phyloP scores from a whole-genome alignment of 176 grass and related monocot species.

The Eleusine indica region DNA sequence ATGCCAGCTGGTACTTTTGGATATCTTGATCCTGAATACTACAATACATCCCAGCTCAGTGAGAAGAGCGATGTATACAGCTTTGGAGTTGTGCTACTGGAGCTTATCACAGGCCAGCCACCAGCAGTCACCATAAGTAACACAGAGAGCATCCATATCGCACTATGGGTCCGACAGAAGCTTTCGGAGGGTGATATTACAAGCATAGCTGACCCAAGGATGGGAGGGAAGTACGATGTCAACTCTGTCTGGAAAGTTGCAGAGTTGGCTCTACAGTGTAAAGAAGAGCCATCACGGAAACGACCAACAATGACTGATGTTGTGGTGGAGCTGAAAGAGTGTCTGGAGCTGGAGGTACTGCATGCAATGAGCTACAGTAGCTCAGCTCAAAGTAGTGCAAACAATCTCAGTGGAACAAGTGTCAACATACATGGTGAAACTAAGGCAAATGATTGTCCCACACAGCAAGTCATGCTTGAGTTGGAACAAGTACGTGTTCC shows the following conservation, averaged over 20 bases:
- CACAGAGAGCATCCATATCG: slow-evolving; percentile 44
- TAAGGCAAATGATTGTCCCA: not conserved
- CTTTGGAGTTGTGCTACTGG: slow-evolving; percentile 47
- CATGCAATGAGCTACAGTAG: slow-evolving; percentile 10
- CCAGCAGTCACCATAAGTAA: not conserved
- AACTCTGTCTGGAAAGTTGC: slow-evolving; percentile 50
- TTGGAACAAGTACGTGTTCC: not conserved
- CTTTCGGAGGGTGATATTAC: slow-evolving; percentile 43
- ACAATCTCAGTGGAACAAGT: not conserved
- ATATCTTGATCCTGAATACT: slow-evolving; percentile 68
- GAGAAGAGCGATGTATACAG: slow-evolving; percentile 53
- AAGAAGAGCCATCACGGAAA: slow-evolving; percentile 39
- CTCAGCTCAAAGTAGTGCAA: slow-evolving; percentile 27
- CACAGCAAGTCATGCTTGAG: not conserved
- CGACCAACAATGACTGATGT: slow-evolving; percentile 40
- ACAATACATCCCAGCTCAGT: slow-evolving; percentile 45
- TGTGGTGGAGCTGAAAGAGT: slow-evolving; percentile 44
- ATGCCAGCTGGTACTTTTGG: slow-evolving; percentile 43
- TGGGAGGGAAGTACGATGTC: slow-evolving; percentile 32
- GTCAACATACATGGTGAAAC: not conserved
- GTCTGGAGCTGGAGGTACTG: slow-evolving; percentile 33
- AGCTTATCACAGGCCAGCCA: slow-evolving; percentile 36
- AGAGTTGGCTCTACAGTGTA: slow-evolving; percentile 45
- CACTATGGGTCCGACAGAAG: slow-evolving; percentile 40
- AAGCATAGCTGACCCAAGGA: slow-evolving; percentile 35